Conservation (phyloP, 768 basidiomycete species). For the Hypsizygus marmoreus region DNA sequence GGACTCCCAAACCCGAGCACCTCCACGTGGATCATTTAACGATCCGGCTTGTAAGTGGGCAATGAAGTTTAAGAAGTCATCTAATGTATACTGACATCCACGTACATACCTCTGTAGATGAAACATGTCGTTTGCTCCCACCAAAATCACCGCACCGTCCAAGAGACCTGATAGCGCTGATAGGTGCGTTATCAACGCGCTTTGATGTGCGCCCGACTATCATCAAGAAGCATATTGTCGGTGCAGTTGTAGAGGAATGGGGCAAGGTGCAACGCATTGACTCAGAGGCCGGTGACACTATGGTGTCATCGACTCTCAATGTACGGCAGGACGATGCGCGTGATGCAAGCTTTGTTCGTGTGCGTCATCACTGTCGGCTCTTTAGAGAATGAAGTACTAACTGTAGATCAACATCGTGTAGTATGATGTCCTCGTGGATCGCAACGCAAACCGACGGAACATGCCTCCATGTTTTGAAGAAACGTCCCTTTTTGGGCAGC, state of each 20-base stretch:
- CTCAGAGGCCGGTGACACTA: slow-evolving; percentile 31
- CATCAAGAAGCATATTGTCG: slow-evolving; percentile 11
- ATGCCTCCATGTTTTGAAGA: neutral
- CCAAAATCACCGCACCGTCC: slow-evolving; percentile 12
- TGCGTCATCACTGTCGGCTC: slow-evolving; percentile 20
- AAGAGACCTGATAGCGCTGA: slow-evolving; percentile 15
- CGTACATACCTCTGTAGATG: too few relatives aligned
- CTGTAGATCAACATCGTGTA: slow-evolving; percentile 9
- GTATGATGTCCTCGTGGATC: slow-evolving; percentile 36
- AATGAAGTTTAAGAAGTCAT: neutral
- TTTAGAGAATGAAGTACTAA: neutral
- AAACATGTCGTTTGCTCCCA: slow-evolving; percentile 26
- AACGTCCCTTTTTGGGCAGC: slow-evolving; percentile 32
- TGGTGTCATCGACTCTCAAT: slow-evolving; percentile 17
- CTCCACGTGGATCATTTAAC: neutral
- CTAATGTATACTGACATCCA: too few relatives aligned
- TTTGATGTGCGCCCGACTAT: slow-evolving; percentile 12
- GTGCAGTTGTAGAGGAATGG: slow-evolving; percentile 23
- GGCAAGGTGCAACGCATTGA: slow-evolving; percentile 29
- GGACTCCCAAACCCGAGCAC: neutral
- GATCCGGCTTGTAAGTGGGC: neutral
- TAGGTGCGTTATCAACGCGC: slow-evolving; percentile 9
- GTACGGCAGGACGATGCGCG: slow-evolving; percentile 21
- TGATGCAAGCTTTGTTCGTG: slow-evolving; percentile 36
- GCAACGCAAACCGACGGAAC: slow-evolving; percentile 15